A percentile compares a stretch with the other conserved stretches of the same genome.
These are phyloP conservation scores for Sclerotinia sclerotiorum DNA, from an alignment of 2,329 filamentous ascomycete genomes.

Conservation along the genomic window DNA sequence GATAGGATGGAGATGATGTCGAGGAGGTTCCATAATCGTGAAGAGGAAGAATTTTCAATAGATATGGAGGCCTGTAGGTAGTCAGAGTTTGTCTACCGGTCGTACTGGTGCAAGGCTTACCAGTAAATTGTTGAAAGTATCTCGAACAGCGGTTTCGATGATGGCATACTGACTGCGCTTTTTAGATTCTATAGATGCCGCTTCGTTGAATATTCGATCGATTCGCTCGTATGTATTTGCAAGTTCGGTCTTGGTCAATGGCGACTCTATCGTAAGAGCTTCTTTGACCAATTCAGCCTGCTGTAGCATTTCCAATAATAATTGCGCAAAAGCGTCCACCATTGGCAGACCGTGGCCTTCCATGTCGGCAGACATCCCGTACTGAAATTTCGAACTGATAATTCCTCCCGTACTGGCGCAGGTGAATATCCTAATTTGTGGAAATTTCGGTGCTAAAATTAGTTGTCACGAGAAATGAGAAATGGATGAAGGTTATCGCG, in stretches of 20 bases:
- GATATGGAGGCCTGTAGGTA: slow-evolving; percentile 63
- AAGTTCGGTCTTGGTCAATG: slow-evolving; percentile 69
- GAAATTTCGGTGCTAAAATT: slow-evolving; percentile 3
- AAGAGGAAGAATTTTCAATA: slow-evolving; percentile 76
- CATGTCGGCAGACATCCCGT: slow-evolving; percentile 43
- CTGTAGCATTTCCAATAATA: slow-evolving; percentile 58
- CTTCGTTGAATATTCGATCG: slow-evolving; percentile 44
- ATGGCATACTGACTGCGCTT: slow-evolving; percentile 59
- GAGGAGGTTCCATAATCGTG: slow-evolving; percentile 87
- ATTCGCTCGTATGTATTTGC: slow-evolving; percentile 50
- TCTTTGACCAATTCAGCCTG: slow-evolving; percentile 61
- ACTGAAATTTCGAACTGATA: neutral
- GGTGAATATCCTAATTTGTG: neutral
- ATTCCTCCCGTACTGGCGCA: neutral
- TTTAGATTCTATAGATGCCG: slow-evolving; percentile 33
- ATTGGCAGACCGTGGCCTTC: slow-evolving; percentile 53
- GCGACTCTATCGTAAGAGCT: slow-evolving; percentile 65
- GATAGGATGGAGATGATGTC: slow-evolving; percentile 88
- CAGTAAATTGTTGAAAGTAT: slow-evolving; percentile 75
- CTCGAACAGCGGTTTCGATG: slow-evolving; percentile 80
- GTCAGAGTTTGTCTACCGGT: slow-evolving; percentile 40
- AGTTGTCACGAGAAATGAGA: slow-evolving; percentile 13
- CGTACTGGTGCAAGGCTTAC: slow-evolving; percentile 52
- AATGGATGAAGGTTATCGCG: slow-evolving; percentile 2
- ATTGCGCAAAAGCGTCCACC: slow-evolving; percentile 52